A percentile compares a stretch with the other conserved stretches of the same genome.
These are phyloP conservation scores for Fusarium sp. DNA, from an alignment of 2,329 filamentous ascomycete species.

Conservation along the genomic window DNA sequence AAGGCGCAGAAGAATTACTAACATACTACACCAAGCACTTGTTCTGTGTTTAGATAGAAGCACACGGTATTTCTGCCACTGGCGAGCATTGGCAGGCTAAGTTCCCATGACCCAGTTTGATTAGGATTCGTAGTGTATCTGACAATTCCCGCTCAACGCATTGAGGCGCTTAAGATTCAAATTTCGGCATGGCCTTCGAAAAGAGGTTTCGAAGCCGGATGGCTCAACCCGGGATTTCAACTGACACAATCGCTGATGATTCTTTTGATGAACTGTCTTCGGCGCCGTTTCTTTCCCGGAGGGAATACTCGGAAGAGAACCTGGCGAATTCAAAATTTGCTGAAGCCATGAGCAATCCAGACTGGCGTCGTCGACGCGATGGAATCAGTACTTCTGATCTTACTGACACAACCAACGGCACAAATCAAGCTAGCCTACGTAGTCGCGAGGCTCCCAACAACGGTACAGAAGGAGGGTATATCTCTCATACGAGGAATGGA, in stretches of 20 bases:
- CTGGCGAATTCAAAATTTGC: slow-evolving; percentile 35
- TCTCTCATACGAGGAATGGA: neutral
- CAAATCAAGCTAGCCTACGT: neutral
- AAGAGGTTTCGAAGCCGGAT: slow-evolving; percentile 8
- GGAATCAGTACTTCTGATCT: slow-evolving; percentile 11
- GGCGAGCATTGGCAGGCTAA: neutral
- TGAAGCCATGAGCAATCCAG: slow-evolving; percentile 49
- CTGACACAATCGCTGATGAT: slow-evolving; percentile 11
- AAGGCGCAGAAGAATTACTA: neutral
- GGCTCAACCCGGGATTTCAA: neutral
- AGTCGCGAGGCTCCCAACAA: neutral
- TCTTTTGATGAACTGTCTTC: slow-evolving; percentile 22
- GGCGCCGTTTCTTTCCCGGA: neutral
- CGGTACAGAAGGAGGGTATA: neutral
- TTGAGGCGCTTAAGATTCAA: neutral
- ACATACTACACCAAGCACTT: neutral
- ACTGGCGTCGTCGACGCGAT: slow-evolving; percentile 48
- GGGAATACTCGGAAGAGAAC: slow-evolving; percentile 32
- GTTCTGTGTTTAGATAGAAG: neutral
- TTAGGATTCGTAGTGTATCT: neutral
- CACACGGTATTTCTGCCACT: neutral
- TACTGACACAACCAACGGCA: neutral
- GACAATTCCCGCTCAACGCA: neutral
- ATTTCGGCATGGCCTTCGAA: slow-evolving; percentile 15
- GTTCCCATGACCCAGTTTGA: neutral